Base-by-base conservation (phyloP, 164 flowering plant species). In the Nelumbo lutea region DNA sequence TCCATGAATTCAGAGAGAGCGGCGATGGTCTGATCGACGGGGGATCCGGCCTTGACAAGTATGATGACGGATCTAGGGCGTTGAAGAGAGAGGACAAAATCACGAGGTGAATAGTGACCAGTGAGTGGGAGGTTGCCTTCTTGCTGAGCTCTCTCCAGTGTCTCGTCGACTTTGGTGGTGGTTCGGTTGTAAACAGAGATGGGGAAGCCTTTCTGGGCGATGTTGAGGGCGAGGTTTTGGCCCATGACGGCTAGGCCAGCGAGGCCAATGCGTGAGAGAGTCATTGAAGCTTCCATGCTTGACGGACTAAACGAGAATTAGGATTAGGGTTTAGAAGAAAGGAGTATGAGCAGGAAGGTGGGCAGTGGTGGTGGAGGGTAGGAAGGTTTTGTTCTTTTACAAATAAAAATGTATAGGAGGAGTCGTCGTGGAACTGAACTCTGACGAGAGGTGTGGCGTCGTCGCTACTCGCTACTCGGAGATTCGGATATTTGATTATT, bases 171-270 rank as follows among this genome's bases (percentile, higher is more conserved):
- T 27, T 78, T 80, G 79, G 80, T 82, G n/a, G 80, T 27, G 27
- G 27, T 27, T 27, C 27, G 27, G 27, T 27, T 27, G 27, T 27
- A 27, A 27, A 27, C 27, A 27, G 27, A 27, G 0, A 27, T 27
- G 27, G 27, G 27, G 27, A 27, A 27, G 27, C 27, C 27, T 27
- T 27, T 27, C 27, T 27, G 0, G 27, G 27, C 27, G 0, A 27
- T 27, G 27, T 27, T 27, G 27, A 27, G 73, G 74, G 85, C 85
- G 3, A 82, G 73, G 76, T 82, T 80, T 60, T 82, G 87, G 45
- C 86, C 88, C 88, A 84, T 84, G 4, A 84, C 86, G 10, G 88
- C 88, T 2, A 85, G 77, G 3, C 86, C 86, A 0, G 85, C 88
- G 1, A 85, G 78, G 9, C 88, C 85, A 48, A 85, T 83, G n/a